Percentiles rank a stretch among this genome's conserved stretches.
Evolutionary conservation across 306 rosid species (phyloP).

Genomic region (Elaeagnus macrophylla): DNA sequence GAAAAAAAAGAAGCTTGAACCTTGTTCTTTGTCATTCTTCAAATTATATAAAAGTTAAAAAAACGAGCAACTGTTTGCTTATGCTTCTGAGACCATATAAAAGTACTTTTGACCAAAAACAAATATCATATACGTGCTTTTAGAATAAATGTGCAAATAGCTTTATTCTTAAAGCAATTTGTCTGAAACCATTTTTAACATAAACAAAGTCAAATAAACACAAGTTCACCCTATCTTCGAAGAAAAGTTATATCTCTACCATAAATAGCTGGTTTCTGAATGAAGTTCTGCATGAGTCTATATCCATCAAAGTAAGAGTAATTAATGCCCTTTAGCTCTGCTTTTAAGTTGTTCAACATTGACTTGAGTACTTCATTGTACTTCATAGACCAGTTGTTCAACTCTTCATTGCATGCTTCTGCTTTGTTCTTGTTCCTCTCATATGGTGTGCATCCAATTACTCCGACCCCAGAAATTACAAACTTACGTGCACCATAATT

Average conservation of each 20-base stretch:
- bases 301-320: slow-evolving; percentile 63
- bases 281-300: slow-evolving; percentile 27
- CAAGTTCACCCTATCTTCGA: too few species aligned
- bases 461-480: slow-evolving; percentile 41
- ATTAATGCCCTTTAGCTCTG: slow-evolving; percentile 25
- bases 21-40: not conserved
- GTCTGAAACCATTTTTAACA: too few species aligned
- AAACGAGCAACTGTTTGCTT: not conserved
- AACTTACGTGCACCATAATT: slow-evolving; percentile 56
- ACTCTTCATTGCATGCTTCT: slow-evolving; percentile 38
- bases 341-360: slow-evolving; percentile 34
- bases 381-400: slow-evolving; percentile 24
- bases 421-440: slow-evolving; percentile 29
- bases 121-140: too few species aligned
- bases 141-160: too few species aligned
- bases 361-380: slow-evolving; percentile 43
- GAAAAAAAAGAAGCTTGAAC: not conserved
- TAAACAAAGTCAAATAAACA: too few species aligned
- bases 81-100: too few species aligned
- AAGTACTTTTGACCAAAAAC: too few species aligned
- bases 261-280: slow-evolving; percentile 32
- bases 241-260: slow-evolving; percentile 27
- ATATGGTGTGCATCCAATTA: slow-evolving; percentile 67
- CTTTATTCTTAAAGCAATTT: too few species aligned
- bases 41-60: not conserved